A percentile compares a stretch with the other conserved stretches of the same genome.
phyloP scores from a whole-genome alignment of 495 filamentous ascomycete species.

The Podospora comata region DNA sequence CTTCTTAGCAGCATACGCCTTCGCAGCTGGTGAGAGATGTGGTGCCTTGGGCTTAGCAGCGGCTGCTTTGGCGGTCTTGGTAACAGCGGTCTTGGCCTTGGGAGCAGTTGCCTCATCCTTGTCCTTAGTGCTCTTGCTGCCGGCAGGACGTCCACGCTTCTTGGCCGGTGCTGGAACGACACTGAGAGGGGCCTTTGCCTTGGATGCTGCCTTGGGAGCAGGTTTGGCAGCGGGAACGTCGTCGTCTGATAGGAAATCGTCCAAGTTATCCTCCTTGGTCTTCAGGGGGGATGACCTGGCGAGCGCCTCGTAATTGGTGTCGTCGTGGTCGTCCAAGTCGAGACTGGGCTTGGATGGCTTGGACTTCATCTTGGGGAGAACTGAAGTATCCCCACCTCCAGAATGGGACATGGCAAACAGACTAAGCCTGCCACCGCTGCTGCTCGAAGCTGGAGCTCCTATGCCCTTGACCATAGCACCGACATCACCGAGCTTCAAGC shows the following conservation, averaged over 20 bases:
- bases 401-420: slow-evolving; percentile 72
- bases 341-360: slow-evolving; percentile 50
- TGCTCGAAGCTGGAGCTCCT: slow-evolving; percentile 45
- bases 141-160: slow-evolving; percentile 51
- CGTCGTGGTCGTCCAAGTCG: slow-evolving; percentile 61
- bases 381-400: slow-evolving; percentile 46
- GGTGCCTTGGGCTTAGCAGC: slow-evolving; percentile 12
- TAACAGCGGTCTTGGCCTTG: slow-evolving; percentile 10
- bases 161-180: slow-evolving; percentile 45
- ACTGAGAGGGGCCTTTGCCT: slow-evolving; percentile 36
- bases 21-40: slow-evolving; percentile 68
- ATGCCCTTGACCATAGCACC: slow-evolving; percentile 90
- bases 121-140: slow-evolving; percentile 48
- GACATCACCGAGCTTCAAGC: slow-evolving; percentile 77
- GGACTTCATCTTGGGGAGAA: slow-evolving; percentile 49
- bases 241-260: slow-evolving; percentile 62
- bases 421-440: slow-evolving; percentile 51
- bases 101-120: slow-evolving; percentile 27
- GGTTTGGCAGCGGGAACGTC: slow-evolving; percentile 46
- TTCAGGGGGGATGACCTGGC: slow-evolving; percentile 55
- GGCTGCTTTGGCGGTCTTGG: slow-evolving; percentile 12
- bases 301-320: slow-evolving; percentile 86
- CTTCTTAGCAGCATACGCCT: slow-evolving; percentile 73
- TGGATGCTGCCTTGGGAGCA: slow-evolving; percentile 39
- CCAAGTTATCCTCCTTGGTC: slow-evolving; percentile 57